Percentiles rank a stretch among this genome's conserved stretches.
phyloP scores from a whole-genome alignment of 192 early-diverging fungal species.

The Entomortierella beljakovae region DNA sequence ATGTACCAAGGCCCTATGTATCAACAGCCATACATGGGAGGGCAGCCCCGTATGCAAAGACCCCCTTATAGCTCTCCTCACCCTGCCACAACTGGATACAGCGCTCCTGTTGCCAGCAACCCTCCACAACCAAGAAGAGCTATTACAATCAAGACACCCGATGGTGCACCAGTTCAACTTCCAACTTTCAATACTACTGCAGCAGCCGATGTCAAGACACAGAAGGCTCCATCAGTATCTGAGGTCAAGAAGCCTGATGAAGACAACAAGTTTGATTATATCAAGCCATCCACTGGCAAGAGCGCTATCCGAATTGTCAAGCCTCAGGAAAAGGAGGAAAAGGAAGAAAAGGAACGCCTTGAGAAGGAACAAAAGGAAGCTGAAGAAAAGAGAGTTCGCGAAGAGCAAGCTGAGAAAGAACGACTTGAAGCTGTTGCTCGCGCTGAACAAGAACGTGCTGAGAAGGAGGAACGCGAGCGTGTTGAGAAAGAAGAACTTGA shows the following conservation, averaged over 20 bases:
- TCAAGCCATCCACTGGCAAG: slow-evolving; percentile 45
- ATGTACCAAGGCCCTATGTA: no score
- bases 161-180: slow-evolving; percentile 72
- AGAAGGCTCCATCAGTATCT: slow-evolving; percentile 29
- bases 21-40: no score
- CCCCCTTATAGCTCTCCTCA: no score
- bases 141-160: slow-evolving; percentile 84
- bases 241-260: slow-evolving; percentile 46
- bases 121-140: slow-evolving; percentile 60
- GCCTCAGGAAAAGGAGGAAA: slow-evolving; percentile 58
- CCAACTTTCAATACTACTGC: slow-evolving; percentile 51
- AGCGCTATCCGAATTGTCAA: slow-evolving; percentile 62
- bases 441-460: slow-evolving; percentile 16
- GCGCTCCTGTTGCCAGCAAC: no score
- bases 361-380: slow-evolving; percentile 48
- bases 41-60: no score
- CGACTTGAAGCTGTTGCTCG: slow-evolving; percentile 52
- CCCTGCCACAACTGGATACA: no score
- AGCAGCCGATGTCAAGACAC: slow-evolving; percentile 31
- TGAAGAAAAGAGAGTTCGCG: slow-evolving; percentile 34
- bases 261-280: slow-evolving; percentile 39
- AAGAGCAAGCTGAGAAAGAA: slow-evolving; percentile 51
- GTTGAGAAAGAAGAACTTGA: slow-evolving; percentile 42
- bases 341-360: slow-evolving; percentile 43
- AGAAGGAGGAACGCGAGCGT: slow-evolving; percentile 33